These are phyloP conservation scores for Leishmania turanica DNA, from an alignment of 208 protist genomes.

Conservation along the genomic window DNA sequence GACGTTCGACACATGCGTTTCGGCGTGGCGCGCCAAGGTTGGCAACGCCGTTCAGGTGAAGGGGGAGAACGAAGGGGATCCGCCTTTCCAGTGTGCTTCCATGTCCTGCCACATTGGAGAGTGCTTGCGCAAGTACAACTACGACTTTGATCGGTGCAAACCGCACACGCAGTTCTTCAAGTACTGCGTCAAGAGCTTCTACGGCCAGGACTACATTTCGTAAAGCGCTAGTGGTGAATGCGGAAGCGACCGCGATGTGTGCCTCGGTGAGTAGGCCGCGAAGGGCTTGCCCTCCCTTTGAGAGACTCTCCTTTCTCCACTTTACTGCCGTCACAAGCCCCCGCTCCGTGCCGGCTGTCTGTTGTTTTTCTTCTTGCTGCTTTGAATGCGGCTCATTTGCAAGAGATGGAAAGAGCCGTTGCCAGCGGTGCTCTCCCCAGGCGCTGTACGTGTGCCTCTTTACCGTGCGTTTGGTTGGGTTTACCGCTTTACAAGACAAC, in stretches of 20 bases:
- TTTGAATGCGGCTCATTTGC: background rate
- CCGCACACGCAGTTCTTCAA: slow-evolving; percentile 79
- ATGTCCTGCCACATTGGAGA: slow-evolving; percentile 77
- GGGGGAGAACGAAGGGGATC: slow-evolving; percentile 77
- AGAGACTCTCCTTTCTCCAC: background rate
- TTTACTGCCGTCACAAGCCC: background rate
- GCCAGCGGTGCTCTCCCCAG: background rate
- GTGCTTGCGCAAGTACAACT: slow-evolving; percentile 75
- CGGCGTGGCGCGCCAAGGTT: slow-evolving; percentile 46
- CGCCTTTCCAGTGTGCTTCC: slow-evolving; percentile 71
- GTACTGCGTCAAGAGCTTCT: slow-evolving; percentile 79
- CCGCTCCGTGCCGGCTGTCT: background rate
- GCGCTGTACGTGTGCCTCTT: background rate
- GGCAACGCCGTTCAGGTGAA: slow-evolving; percentile 52
- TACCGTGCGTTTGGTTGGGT: background rate
- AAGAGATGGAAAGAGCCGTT: background rate
- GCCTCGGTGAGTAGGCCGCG: background rate
- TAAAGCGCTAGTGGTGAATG: background rate
- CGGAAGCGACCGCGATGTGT: background rate
- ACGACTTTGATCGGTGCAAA: slow-evolving; percentile 75
- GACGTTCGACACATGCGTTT: slow-evolving; percentile 67
- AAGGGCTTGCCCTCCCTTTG: background rate
- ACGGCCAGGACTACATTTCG: slow-evolving; percentile 69
- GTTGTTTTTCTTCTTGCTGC: background rate
- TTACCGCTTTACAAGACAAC: background rate